Base-by-base conservation (phyloP, 148 eudicot species). In the Rhododendron simsii region DNA sequence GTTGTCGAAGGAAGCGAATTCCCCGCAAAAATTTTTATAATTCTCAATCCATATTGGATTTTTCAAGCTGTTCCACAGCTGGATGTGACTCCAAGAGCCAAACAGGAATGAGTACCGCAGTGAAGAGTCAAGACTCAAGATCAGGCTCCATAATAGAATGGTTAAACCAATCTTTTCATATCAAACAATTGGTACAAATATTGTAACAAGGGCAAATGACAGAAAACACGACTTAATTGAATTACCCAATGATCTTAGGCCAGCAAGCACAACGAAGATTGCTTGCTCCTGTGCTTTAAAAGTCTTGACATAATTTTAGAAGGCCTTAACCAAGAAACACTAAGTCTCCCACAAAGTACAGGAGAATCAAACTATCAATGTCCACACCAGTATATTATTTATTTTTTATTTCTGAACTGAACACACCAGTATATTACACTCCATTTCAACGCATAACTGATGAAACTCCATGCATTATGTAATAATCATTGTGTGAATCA, bases 291-390 rank as follows among this genome's bases (percentile, higher is more conserved):
- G 20, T 12, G 15, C 81, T 79, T 21, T 47, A 79, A 48, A 48
- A 48, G 81, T 47, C 16, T 47, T 78, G 37, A 48, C 35, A 79
- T 79, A 47, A 48, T 79, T 47, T 79, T n/a, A 2, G 50, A 48
- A 71, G 39, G 39, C 76, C 57, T 79, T 12, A 28, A 79, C 81
- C 81, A 78, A 78, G 81, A 71, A 78, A 78, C 53, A 44, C 48
- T n/a, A n/a, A n/a, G n/a, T n/a, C n/a, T 39, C 79, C 45, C 79
- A 18, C 76, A 71, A 33, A 71, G 39, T 71, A 30, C 35, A 16
- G 78, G 39, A 75, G 79, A 75, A 75, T 20, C 79, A 78, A 44
- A 78, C 81, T 78, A 23, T 21, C 50, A 45, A 78, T 44, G 51
- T 28, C 39, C 83, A 15, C n/a, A 7, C 44, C 65, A 41, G 81